Conservation (phyloP, 2,329 filamentous ascomycete genomes). For the Colletotrichum sp. region DNA sequence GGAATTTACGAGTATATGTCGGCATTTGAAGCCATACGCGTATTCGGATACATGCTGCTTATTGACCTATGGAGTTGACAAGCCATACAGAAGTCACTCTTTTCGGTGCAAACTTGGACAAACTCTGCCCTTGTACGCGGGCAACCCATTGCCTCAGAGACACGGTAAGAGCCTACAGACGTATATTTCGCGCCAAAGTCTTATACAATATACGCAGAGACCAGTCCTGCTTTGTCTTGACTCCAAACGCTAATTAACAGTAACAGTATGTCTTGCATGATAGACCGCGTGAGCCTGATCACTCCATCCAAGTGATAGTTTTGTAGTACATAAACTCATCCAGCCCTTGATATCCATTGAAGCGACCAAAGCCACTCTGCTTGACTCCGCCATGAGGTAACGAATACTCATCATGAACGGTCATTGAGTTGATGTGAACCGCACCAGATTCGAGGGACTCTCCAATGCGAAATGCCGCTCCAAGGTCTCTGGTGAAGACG, state of each 20-base stretch:
- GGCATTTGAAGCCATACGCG: background rate
- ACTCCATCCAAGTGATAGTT: background rate
- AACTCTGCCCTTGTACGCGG: background rate
- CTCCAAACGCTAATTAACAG: background rate
- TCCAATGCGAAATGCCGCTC: background rate
- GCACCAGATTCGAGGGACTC: background rate
- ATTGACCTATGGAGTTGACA: background rate
- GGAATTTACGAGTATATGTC: background rate
- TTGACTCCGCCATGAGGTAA: background rate
- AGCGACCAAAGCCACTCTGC: background rate
- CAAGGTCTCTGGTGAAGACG: background rate
- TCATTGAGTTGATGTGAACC: background rate
- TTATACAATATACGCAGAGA: background rate
- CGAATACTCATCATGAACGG: background rate
- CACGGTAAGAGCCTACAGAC: background rate
- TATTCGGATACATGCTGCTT: background rate
- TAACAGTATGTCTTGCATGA: background rate
- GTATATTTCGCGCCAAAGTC: background rate
- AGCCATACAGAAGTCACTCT: background rate
- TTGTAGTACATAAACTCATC: background rate
- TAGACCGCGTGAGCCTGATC: background rate
- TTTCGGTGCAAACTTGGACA: background rate
- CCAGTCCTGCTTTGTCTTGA: background rate
- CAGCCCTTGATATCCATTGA: background rate
- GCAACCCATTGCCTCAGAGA: background rate